Conservation (phyloP, 179 eudicot genomes). For the Patellifolia procumbens region DNA sequence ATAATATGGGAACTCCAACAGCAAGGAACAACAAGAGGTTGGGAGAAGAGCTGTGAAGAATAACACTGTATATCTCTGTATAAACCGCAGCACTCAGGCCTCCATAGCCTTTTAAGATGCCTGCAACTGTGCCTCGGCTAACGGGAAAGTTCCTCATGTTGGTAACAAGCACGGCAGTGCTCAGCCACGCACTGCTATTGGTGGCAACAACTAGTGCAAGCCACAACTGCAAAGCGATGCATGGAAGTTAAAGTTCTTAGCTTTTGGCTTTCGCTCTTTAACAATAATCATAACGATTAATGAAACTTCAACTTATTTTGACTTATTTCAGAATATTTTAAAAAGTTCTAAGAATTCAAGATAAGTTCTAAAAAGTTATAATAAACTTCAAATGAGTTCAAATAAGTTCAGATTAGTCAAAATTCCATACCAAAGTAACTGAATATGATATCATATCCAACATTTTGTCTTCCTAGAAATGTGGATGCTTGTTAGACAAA, state of each 20-base stretch:
- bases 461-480: neutral
- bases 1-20: slow-evolving; percentile 67
- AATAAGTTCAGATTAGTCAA: too few relatives aligned
- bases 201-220: slow-evolving; percentile 75
- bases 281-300: too few relatives aligned
- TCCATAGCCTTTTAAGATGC: slow-evolving; percentile 80
- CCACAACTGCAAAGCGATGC: slow-evolving; percentile 65
- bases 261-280: neutral
- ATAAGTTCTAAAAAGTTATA: too few relatives aligned
- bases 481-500: neutral
- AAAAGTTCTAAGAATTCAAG: too few relatives aligned
- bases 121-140: slow-evolving; percentile 82
- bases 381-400: too few relatives aligned
- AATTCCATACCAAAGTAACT: too few relatives aligned
- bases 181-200: slow-evolving; percentile 83
- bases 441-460: too few relatives aligned
- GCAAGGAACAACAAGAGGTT: slow-evolving; percentile 63
- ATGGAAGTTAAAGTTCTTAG: neutral
- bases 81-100: slow-evolving; percentile 88
- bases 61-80: slow-evolving; percentile 62
- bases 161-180: slow-evolving; percentile 80
- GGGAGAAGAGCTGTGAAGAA: slow-evolving; percentile 60
- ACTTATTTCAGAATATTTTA: too few relatives aligned
- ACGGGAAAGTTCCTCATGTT: slow-evolving; percentile 94
- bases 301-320: too few relatives aligned